These are phyloP conservation scores for Saitoella complicata DNA, from an alignment of 805 yeast genomes.

Conservation along the genomic window DNA sequence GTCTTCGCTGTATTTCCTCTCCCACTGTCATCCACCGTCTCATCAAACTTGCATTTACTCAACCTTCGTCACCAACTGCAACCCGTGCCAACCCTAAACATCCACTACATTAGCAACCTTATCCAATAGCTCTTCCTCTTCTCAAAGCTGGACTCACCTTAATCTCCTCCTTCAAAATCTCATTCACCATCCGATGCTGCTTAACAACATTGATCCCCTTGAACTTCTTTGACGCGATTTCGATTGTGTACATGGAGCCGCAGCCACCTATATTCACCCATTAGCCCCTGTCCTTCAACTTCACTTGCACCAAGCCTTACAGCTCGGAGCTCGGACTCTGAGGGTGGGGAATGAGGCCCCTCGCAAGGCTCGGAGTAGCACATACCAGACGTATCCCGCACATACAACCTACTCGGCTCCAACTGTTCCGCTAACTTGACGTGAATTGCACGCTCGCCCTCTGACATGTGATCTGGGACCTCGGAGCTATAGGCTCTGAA, in stretches of 20 bases:
- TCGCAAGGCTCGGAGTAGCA: neutral
- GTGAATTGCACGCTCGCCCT: neutral
- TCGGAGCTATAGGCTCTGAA: too few relatives aligned
- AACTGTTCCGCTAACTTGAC: slow-evolving; percentile 36
- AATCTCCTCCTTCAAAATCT: slow-evolving; percentile 66
- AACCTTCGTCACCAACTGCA: slow-evolving; percentile 65
- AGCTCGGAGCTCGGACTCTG: neutral
- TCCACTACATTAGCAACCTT: too few relatives aligned
- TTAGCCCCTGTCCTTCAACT: neutral
- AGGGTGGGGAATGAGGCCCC: neutral
- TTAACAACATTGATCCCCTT: slow-evolving; percentile 71
- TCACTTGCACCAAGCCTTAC: neutral
- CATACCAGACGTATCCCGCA: slow-evolving; percentile 63
- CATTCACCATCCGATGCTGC: slow-evolving; percentile 83
- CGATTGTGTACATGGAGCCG: slow-evolving; percentile 93
- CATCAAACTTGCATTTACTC: too few relatives aligned
- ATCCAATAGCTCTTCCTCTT: too few relatives aligned
- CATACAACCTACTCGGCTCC: slow-evolving; percentile 45
- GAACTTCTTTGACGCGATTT: slow-evolving; percentile 54
- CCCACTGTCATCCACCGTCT: too few relatives aligned
- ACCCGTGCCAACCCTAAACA: slow-evolving; percentile 96
- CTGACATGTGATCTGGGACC: neutral
- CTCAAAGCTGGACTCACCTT: too few relatives aligned
- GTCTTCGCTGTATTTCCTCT: too few relatives aligned
- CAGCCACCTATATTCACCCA: slow-evolving; percentile 42